Evolutionary conservation across 1,284 basidiomycete species (phyloP), one percentile per base, ranked within the genome.

Genomic region (Fomitopsis palustris): DNA sequence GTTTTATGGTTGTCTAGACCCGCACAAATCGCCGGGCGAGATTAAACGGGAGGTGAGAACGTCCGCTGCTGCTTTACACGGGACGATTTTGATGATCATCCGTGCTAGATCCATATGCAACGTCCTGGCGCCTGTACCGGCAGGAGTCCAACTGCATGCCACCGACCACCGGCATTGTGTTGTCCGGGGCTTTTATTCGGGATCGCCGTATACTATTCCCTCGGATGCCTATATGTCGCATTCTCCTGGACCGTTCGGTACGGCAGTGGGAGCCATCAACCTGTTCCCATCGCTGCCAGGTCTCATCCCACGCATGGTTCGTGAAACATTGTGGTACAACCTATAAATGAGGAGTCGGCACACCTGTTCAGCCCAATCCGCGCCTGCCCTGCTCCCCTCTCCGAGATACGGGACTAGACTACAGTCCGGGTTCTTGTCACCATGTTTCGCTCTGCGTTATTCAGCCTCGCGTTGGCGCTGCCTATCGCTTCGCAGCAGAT

Each of bases 401-500:
- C 31, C 31, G 19, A 52, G 21, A n/a, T n/a, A n/a, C n/a, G n/a
- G 49, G 23, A n/a, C 25, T 52, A 7, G n/a, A 21, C 49, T 37
- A 5, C 19, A 12, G 31, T 31, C n/a, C 31, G 1, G 33, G 49
- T 9, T 23, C 21, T 52, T 23, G n/a, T 14, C 31, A 66, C 66
- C 64, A 59, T 59, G 37, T 27, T 43, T 14, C 45, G 57, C 17
- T 52, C 54, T 8, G 17, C 61, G 4, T 51, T 54, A 6, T 47
- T 59, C 7, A 43, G 58, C 21, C 41, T 62, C 29, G 54, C 59
- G 16, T 23, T 64, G 21, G 54, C 65, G 25, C 53, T 56, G 6
- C 62, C 65, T 27, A 59, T 61, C 23, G 58, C 63, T 17, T 61
- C 66, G 29, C 72, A 74, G 55, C 70, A 72, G 56, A 77, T 77